These are phyloP conservation scores for Colletotrichum filicis DNA, from an alignment of 2,329 filamentous ascomycete species.

Conservation along the genomic window DNA sequence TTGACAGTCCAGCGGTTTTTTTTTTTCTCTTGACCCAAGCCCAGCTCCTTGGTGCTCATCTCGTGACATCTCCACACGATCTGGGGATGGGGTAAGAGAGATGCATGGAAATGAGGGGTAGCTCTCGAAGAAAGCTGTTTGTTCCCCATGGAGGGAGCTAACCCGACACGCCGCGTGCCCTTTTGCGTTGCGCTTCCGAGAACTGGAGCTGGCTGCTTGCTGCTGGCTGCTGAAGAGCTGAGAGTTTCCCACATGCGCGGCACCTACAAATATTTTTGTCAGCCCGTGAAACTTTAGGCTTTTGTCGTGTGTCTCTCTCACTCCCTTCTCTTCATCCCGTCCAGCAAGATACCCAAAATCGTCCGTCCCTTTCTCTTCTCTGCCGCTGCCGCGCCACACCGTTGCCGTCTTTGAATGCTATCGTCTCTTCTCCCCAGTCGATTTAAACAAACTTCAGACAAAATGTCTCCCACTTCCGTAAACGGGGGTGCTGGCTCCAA, in stretches of 20 bases:
- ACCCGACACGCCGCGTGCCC: slow-evolving; percentile 24
- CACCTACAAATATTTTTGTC: slow-evolving; percentile 35
- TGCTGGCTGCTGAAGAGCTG: neutral
- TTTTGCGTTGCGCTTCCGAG: slow-evolving; percentile 1
- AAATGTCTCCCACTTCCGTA: slow-evolving; percentile 45
- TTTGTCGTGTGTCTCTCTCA: neutral
- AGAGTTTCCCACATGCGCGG: slow-evolving; percentile 18
- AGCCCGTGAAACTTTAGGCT: slow-evolving; percentile 29
- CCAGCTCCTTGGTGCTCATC: slow-evolving; percentile 32
- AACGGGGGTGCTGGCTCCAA: slow-evolving; percentile 44
- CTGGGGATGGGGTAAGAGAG: slow-evolving; percentile 30
- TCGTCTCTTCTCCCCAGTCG: slow-evolving; percentile 38
- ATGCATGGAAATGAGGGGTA: slow-evolving; percentile 35
- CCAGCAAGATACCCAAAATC: slow-evolving; percentile 25
- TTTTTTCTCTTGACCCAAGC: neutral
- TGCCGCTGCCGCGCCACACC: neutral
- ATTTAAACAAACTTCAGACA: slow-evolving; percentile 37
- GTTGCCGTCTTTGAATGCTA: slow-evolving; percentile 37
- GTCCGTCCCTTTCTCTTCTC: slow-evolving; percentile 14
- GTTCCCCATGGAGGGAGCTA: slow-evolving; percentile 34
- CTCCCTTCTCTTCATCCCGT: slow-evolving; percentile 13
- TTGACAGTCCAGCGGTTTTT: slow-evolving; percentile 29
- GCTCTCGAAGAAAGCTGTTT: slow-evolving; percentile 32
- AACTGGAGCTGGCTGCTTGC: slow-evolving; percentile 1
- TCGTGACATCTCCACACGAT: slow-evolving; percentile 36